Evolutionary conservation across 805 yeast species (phyloP).

Genomic region (Lipomyces kockii): DNA sequence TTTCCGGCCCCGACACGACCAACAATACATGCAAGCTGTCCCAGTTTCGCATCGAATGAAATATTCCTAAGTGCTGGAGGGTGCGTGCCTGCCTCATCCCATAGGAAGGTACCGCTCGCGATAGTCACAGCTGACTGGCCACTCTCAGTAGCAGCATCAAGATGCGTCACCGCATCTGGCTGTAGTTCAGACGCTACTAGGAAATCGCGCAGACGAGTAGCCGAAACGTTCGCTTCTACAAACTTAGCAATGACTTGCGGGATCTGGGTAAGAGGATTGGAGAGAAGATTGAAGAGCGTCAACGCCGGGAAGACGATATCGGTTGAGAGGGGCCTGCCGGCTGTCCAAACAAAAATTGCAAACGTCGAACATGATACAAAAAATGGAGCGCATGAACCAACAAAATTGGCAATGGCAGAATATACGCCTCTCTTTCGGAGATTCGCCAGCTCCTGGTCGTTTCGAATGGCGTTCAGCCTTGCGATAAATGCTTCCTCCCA

Average conservation of each 20-base stretch:
- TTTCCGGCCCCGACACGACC: constrained; percentile 95
- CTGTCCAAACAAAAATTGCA: constrained; percentile 70
- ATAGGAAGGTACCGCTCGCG: constrained; percentile 46
- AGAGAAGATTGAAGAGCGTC: constrained; percentile 80
- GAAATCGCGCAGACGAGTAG: constrained; percentile 67
- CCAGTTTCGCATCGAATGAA: constrained; percentile 65
- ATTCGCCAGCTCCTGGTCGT: constrained; percentile 77
- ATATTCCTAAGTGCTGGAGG: constrained; percentile 62
- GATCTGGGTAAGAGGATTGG: constrained; percentile 87
- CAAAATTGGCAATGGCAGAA: constrained; percentile 70
- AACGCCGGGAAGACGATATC: constrained; percentile 88
- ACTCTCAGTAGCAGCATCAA: constrained; percentile 62
- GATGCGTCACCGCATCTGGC: constrained; percentile 65
- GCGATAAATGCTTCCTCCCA: constrained; percentile 89
- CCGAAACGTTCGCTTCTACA: constrained; percentile 74
- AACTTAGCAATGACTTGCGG: constrained; percentile 88
- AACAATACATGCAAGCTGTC: constrained; percentile 79
- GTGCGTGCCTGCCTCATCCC: constrained; percentile 77
- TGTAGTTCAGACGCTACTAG: constrained; percentile 77
- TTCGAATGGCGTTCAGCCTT: constrained; percentile 78
- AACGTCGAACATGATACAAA: constrained; percentile 88
- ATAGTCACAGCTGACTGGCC: constrained; percentile 64
- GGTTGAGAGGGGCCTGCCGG: constrained; percentile 73
- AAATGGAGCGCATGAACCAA: constrained; percentile 86
- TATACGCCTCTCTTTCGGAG: constrained; percentile 73